Percentiles rank a stretch among this genome's conserved stretches.
These are phyloP conservation scores for Monilinia polystroma DNA, from an alignment of 2,329 filamentous ascomycete species.

Conservation along the genomic window DNA sequence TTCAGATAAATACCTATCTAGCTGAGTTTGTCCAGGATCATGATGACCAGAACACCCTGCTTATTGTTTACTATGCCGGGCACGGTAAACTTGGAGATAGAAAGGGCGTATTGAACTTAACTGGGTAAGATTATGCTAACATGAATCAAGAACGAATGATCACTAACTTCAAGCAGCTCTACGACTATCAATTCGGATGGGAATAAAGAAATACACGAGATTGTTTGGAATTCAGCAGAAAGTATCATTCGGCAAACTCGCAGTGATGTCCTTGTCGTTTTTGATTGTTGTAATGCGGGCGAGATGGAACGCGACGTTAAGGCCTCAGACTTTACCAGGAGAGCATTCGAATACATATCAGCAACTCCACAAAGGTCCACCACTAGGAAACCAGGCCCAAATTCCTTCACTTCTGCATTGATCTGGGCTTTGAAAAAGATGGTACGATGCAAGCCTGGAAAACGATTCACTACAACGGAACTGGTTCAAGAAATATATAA, in stretches of 20 bases:
- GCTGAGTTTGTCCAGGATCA: neutral
- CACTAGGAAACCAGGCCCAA: slow-evolving; percentile 23
- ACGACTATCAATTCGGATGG: neutral
- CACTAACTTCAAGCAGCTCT: neutral
- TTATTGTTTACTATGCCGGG: slow-evolving; percentile 18
- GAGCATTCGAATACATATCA: slow-evolving; percentile 30
- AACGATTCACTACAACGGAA: slow-evolving; percentile 9
- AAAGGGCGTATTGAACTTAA: neutral
- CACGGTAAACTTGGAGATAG: slow-evolving; percentile 7
- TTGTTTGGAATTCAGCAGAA: slow-evolving; percentile 13
- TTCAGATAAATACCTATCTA: neutral
- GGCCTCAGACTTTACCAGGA: slow-evolving; percentile 2
- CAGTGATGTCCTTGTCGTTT: slow-evolving; percentile 28
- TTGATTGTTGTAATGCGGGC: slow-evolving; percentile 32
- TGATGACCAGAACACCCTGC: neutral
- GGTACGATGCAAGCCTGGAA: neutral
- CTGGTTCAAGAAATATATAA: slow-evolving; percentile 10
- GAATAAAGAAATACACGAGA: neutral
- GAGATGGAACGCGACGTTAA: slow-evolving; percentile 19
- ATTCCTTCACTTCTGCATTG: slow-evolving; percentile 2
- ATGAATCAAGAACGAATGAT: too few relatives aligned
- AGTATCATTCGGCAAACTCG: slow-evolving; percentile 11
- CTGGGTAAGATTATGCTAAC: neutral
- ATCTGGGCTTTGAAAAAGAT: slow-evolving; percentile 18
- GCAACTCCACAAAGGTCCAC: slow-evolving; percentile 24